Evolutionary conservation across 352 stramenopile genomes (phyloP).

Genomic region (Pythium sukuiense): DNA sequence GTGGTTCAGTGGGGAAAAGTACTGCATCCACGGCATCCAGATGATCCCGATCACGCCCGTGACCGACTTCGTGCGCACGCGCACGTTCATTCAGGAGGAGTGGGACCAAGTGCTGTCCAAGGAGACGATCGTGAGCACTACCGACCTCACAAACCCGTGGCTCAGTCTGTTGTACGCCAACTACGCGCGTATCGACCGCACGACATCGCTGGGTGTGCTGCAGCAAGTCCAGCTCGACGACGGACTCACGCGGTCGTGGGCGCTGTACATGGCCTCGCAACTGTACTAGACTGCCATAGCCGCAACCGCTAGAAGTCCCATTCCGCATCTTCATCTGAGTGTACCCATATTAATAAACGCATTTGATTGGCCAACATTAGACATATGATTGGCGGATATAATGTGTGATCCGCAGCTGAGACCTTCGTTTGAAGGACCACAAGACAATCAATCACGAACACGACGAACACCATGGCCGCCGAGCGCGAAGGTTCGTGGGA

Average conservation of each 20-base stretch:
- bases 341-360: neutral
- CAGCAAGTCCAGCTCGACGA: constrained; percentile 65
- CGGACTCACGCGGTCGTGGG: constrained; percentile 79
- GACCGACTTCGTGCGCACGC: constrained; percentile 58
- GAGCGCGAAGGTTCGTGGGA: constrained; percentile 25
- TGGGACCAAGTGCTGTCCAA: constrained; percentile 56
- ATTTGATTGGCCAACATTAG: constrained; percentile 10
- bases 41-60: constrained; percentile 69
- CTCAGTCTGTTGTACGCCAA: constrained; percentile 73
- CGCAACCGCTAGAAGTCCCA: neutral
- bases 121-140: constrained; percentile 40
- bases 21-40: constrained; percentile 82
- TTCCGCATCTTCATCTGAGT: neutral
- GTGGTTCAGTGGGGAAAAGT: constrained; percentile 65
- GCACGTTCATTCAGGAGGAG: constrained; percentile 58
- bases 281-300: constrained; percentile 16
- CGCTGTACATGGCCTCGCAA: constrained; percentile 61
- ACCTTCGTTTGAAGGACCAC: neutral
- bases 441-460: neutral
- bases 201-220: constrained; percentile 47
- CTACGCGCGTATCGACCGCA: constrained; percentile 54
- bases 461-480: constrained; percentile 17
- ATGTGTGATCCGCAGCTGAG: constrained; percentile 15
- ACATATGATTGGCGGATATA: constrained; percentile 20
- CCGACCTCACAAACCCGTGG: constrained; percentile 61